phyloP scores from a whole-genome alignment of 2,329 filamentous ascomycete genomes.

The Boeremia exigua region DNA sequence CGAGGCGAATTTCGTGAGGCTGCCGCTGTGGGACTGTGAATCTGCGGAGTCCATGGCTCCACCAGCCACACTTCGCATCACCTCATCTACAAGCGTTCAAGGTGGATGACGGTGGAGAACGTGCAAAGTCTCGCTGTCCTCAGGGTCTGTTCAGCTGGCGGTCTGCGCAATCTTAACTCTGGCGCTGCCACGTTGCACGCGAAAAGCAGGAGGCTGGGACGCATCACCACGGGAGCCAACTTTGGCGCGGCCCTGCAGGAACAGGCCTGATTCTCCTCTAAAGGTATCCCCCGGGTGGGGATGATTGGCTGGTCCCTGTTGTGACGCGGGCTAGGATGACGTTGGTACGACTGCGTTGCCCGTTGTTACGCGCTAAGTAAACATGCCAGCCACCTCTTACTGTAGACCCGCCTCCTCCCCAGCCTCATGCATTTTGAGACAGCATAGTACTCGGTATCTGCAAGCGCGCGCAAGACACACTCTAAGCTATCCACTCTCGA shows the following conservation, averaged over 20 bases:
- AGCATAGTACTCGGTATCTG: conserved; percentile 42
- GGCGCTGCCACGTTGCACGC: conserved; percentile 32
- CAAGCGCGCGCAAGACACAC: conserved; percentile 37
- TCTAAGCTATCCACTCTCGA: conserved; percentile 43
- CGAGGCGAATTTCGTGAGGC: conserved; percentile 9
- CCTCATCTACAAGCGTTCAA: not conserved
- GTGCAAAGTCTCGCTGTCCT: conserved; percentile 1
- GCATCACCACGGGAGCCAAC: conserved; percentile 18
- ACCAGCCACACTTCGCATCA: not conserved
- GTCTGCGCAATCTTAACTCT: conserved; percentile 18
- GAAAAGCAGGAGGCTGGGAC: conserved; percentile 35
- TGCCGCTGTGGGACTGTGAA: conserved; percentile 14
- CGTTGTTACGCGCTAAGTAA: conserved; percentile 26
- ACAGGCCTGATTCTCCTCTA: conserved; percentile 18
- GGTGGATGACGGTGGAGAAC: not conserved
- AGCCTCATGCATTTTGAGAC: conserved; percentile 42
- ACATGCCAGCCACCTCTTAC: conserved; percentile 34
- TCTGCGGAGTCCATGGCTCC: conserved; percentile 6
- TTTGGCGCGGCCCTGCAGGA: conserved; percentile 30
- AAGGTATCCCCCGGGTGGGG: conserved; percentile 15
- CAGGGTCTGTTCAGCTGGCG: conserved; percentile 8
- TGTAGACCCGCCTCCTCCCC: conserved; percentile 38
- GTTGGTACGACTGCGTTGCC: conserved; percentile 25
- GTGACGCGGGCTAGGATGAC: conserved; percentile 27
- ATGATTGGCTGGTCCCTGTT: conserved; percentile 26